A percentile compares a stretch with the other conserved stretches of the same genome.
Evolutionary conservation across 495 filamentous ascomycete genomes (phyloP).

Genomic region (Talaromyces stipitatus): DNA sequence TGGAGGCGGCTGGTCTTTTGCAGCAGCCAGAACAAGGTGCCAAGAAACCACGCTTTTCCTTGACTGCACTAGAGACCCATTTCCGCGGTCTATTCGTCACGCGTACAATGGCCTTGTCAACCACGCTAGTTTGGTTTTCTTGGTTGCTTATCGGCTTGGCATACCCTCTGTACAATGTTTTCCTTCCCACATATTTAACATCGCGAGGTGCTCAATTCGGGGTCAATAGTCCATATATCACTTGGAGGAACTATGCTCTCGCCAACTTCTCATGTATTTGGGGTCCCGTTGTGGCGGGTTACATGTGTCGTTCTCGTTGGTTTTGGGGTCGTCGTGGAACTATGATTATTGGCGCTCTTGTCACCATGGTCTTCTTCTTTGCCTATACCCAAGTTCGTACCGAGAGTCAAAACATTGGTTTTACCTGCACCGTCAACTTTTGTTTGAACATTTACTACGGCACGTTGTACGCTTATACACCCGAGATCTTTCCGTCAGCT

Average conservation of each 20-base stretch:
- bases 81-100: constrained; percentile 58
- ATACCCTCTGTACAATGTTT: constrained; percentile 65
- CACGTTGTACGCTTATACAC: constrained; percentile 58
- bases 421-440: constrained; percentile 59
- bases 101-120: constrained; percentile 50
- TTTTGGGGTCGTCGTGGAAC: constrained; percentile 56
- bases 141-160: constrained; percentile 66
- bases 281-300: constrained; percentile 57
- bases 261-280: constrained; percentile 57
- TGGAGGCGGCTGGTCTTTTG: constrained; percentile 22
- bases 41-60: constrained; percentile 31
- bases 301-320: constrained; percentile 48
- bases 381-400: constrained; percentile 58
- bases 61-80: constrained; percentile 46
- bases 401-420: constrained; percentile 51
- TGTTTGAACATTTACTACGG: constrained; percentile 66
- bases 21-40: constrained; percentile 23
- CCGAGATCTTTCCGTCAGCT: constrained; percentile 52
- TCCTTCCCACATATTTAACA: constrained; percentile 46
- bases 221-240: constrained; percentile 39
- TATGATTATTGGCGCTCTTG: constrained; percentile 55
- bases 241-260: constrained; percentile 67
- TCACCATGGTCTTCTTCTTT: constrained; percentile 63
- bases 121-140: constrained; percentile 57
- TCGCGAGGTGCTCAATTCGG: constrained; percentile 40